These are phyloP conservation scores for Moniliophthora roreri DNA, from an alignment of 1,284 basidiomycete genomes.

Conservation along the genomic window DNA sequence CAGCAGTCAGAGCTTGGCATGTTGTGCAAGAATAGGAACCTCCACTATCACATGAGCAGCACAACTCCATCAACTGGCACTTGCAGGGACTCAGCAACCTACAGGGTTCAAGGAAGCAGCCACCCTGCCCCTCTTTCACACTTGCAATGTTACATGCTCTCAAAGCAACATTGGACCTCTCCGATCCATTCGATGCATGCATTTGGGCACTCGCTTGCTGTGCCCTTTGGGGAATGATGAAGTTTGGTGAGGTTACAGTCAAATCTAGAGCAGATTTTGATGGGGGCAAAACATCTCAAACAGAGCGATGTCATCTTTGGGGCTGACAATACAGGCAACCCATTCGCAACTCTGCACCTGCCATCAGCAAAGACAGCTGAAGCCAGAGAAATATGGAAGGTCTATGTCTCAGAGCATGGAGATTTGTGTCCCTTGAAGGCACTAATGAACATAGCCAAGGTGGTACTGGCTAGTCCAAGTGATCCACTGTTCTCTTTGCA, in stretches of 20 bases:
- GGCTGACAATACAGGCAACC: neutral
- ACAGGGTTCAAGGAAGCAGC: neutral
- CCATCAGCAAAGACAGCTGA: constrained; percentile 31
- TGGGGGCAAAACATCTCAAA: constrained; percentile 22
- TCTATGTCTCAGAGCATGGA: constrained; percentile 24
- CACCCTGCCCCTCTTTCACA: too few relatives aligned
- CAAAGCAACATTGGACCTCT: neutral
- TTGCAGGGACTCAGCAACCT: neutral
- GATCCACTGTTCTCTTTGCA: constrained; percentile 32
- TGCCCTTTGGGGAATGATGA: constrained; percentile 37
- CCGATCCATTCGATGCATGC: neutral
- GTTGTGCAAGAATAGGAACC: too few relatives aligned
- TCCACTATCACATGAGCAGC: constrained; percentile 9
- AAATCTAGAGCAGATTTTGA: constrained; percentile 19
- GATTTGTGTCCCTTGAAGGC: constrained; percentile 27
- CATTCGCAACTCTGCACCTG: neutral
- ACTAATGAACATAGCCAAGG: constrained; percentile 25
- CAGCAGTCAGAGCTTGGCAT: too few relatives aligned
- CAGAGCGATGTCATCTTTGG: constrained; percentile 11
- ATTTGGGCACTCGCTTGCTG: neutral
- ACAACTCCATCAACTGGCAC: neutral
- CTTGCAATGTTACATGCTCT: too few relatives aligned
- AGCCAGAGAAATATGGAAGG: constrained; percentile 28
- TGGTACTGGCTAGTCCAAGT: constrained; percentile 24
- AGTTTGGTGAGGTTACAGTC: constrained; percentile 34